These are phyloP conservation scores for Helichrysum umbraculigerum DNA, from an alignment of 129 eudicot genomes.

Conservation along the genomic window DNA sequence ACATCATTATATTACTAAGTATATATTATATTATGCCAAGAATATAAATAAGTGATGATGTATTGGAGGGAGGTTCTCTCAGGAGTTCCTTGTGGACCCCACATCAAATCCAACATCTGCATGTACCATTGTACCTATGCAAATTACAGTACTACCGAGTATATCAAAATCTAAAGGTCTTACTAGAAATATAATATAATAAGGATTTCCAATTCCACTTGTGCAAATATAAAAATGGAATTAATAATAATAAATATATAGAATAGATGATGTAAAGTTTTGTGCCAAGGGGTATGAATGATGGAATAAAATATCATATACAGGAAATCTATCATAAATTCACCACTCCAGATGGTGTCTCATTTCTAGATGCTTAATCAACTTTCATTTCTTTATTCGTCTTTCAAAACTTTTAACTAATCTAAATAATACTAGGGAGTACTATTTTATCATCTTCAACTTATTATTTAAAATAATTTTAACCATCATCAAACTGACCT, in stretches of 20 bases:
- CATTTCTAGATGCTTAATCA: constrained; percentile 28
- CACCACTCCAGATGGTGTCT: constrained; percentile 16
- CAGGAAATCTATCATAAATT: constrained; percentile 26
- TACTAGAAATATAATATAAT: neutral
- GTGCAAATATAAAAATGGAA: neutral
- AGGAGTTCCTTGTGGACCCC: neutral
- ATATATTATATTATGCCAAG: neutral
- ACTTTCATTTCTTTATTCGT: constrained; percentile 2
- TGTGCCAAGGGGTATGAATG: constrained; percentile 33
- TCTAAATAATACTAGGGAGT: neutral
- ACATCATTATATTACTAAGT: neutral
- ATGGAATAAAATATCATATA: constrained; percentile 14
- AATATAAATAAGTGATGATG: too few relatives aligned
- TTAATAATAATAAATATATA: too few relatives aligned
- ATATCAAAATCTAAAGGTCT: constrained; percentile 19
- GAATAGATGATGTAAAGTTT: constrained; percentile 17
- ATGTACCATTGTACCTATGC: neutral
- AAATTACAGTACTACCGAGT: too few relatives aligned
- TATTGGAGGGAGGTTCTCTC: neutral
- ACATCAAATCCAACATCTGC: neutral
- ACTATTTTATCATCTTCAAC: neutral
- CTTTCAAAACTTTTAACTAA: neutral
- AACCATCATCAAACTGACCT: too few relatives aligned
- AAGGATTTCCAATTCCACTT: constrained; percentile 11
- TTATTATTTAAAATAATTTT: too few relatives aligned